Conservation (phyloP, 2,329 filamentous ascomycete species). For the Cercospora citrullina region DNA sequence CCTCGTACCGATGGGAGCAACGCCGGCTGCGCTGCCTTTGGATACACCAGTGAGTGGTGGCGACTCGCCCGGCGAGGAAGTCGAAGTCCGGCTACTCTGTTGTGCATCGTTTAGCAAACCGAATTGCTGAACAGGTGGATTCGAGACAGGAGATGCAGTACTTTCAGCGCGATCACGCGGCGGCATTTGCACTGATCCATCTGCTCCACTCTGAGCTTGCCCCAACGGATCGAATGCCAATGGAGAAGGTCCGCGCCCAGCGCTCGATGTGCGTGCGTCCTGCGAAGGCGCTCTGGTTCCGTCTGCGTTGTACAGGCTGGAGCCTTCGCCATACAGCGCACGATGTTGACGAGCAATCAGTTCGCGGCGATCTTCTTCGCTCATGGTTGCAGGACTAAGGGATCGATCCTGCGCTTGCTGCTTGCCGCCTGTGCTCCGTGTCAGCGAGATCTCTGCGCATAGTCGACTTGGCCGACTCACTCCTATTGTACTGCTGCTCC, state of each 20-base stretch:
- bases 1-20: constrained; percentile 91
- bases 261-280: constrained; percentile 61
- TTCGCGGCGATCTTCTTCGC: constrained; percentile 92
- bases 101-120: constrained; percentile 52
- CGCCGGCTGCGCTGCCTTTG: constrained; percentile 60
- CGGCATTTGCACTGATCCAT: constrained; percentile 56
- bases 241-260: constrained; percentile 75
- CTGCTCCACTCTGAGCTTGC: constrained; percentile 53
- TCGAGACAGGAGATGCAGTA: constrained; percentile 78
- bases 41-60: constrained; percentile 66
- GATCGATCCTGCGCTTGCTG: constrained; percentile 65
- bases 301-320: constrained; percentile 69
- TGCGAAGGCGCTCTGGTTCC: constrained; percentile 69
- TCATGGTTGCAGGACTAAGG: constrained; percentile 82
- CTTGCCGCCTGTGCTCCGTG: constrained; percentile 62
- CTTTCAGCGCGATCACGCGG: constrained; percentile 59
- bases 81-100: constrained; percentile 75
- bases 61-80: constrained; percentile 80
- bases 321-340: constrained; percentile 80
- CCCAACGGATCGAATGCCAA: constrained; percentile 73
- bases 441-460: constrained; percentile 1
- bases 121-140: constrained; percentile 51
- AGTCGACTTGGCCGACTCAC: constrained; percentile 54
- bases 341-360: constrained; percentile 94
- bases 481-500: constrained; percentile 99